These are phyloP conservation scores for Coccomyxa subellipsoidea DNA, from an alignment of 163 green algal genomes.

Conservation along the genomic window DNA sequence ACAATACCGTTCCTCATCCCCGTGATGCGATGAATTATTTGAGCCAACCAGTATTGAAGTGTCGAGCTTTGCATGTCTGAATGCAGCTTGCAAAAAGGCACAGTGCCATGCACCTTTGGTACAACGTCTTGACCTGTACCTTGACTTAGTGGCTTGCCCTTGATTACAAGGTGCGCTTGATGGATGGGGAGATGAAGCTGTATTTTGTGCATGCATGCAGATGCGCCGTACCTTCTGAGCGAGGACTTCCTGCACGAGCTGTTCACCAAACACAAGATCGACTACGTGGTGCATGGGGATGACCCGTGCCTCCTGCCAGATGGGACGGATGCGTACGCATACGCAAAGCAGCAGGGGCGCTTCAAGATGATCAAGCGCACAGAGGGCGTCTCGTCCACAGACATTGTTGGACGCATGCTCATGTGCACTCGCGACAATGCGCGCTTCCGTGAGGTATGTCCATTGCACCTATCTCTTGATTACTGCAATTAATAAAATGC, in stretches of 20 bases:
- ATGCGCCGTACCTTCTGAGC: conserved; percentile 90
- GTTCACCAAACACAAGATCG: conserved; percentile 94
- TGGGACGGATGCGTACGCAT: conserved; percentile 94
- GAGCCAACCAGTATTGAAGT: no score
- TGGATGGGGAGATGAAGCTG: conserved; percentile 50
- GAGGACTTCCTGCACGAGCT: conserved; percentile 92
- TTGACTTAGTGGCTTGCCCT: no score
- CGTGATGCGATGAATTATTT: no score
- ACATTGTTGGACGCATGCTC: conserved; percentile 99
- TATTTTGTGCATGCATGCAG: conserved; percentile 32
- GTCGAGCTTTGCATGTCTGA: no score
- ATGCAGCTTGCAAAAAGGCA: no score
- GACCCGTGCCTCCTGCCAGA: conserved; percentile 98
- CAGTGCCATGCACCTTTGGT: no score
- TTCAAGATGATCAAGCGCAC: conserved; percentile 85
- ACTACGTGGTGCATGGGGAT: conserved; percentile 98
- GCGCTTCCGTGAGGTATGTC: conserved; percentile 15
- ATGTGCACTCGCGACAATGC: conserved; percentile 72
- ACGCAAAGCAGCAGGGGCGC: conserved; percentile 75
- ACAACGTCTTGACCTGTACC: no score
- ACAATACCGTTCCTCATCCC: no score
- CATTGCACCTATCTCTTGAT: not conserved
- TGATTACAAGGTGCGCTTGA: no score
- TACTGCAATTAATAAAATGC: no score
- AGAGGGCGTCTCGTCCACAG: conserved; percentile 95